Evolutionary conservation across 2,329 filamentous ascomycete species (phyloP).

Genomic region (Periconia sp.): DNA sequence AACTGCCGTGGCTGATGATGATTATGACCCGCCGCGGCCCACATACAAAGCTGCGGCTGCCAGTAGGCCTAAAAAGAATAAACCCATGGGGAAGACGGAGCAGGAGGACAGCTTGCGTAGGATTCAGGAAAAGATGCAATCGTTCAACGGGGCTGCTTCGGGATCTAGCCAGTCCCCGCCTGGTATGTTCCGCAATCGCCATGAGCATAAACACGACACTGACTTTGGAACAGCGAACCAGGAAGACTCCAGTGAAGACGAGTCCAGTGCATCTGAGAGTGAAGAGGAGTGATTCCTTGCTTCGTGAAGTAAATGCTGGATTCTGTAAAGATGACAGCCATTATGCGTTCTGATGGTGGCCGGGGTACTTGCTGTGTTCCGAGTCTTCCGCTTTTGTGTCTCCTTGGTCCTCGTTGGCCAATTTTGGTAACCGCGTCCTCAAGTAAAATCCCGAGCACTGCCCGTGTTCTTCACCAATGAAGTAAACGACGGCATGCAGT

Average conservation of each 20-base stretch:
- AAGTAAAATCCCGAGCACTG: too few relatives aligned
- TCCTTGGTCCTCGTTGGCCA: background rate
- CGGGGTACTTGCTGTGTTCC: too few relatives aligned
- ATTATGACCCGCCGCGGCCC: slow-evolving; percentile 50
- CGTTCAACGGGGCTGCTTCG: slow-evolving; percentile 41
- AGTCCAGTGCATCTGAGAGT: slow-evolving; percentile 56
- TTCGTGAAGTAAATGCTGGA: background rate
- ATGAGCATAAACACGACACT: background rate
- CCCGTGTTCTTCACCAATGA: too few relatives aligned
- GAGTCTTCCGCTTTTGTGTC: background rate
- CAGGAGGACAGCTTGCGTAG: slow-evolving; percentile 68
- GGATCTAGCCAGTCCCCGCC: slow-evolving; percentile 50
- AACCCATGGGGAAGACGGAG: slow-evolving; percentile 73
- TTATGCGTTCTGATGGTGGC: too few relatives aligned
- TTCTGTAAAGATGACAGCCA: too few relatives aligned
- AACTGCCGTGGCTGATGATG: slow-evolving; percentile 47
- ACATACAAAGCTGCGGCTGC: slow-evolving; percentile 39
- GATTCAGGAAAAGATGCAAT: slow-evolving; percentile 60
- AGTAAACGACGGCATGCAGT: too few relatives aligned
- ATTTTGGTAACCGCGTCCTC: too few relatives aligned
- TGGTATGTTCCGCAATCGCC: slow-evolving; percentile 32
- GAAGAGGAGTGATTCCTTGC: slow-evolving; percentile 43
- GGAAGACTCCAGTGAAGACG: slow-evolving; percentile 56
- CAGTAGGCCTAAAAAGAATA: slow-evolving; percentile 70
- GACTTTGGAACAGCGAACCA: slow-evolving; percentile 24